A percentile compares a stretch with the other conserved stretches of the same genome.
These are phyloP conservation scores for Scopulariopsis brevicaulis DNA, from an alignment of 2,329 filamentous ascomycete species.

Conservation along the genomic window DNA sequence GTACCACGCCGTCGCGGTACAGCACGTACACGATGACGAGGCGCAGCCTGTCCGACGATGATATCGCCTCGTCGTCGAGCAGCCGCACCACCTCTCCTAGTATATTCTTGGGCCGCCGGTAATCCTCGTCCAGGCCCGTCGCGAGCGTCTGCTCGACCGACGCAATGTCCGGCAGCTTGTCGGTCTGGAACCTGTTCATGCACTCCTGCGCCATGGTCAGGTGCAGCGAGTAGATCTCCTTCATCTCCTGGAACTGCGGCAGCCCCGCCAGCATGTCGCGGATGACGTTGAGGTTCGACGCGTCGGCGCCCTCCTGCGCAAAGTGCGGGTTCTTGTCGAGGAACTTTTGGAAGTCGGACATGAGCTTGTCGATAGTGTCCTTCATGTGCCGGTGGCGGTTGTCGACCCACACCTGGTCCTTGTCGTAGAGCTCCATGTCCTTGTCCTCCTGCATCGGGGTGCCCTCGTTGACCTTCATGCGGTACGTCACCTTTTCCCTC, in stretches of 20 bases:
- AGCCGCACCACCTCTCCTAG: constrained; percentile 76
- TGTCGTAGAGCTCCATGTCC: constrained; percentile 83
- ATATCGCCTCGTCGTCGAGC: constrained; percentile 73
- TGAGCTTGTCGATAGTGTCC: constrained; percentile 88
- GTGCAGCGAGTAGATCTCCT: constrained; percentile 89
- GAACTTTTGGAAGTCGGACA: constrained; percentile 87
- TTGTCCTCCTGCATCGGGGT: constrained; percentile 62
- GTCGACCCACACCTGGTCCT: constrained; percentile 90
- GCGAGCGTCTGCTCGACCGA: constrained; percentile 83
- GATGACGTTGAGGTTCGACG: constrained; percentile 77
- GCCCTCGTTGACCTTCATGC: constrained; percentile 67
- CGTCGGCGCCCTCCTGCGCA: constrained; percentile 57
- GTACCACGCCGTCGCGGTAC: constrained; percentile 74
- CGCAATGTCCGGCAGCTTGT: constrained; percentile 78
- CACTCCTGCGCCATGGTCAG: constrained; percentile 95
- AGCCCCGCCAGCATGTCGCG: constrained; percentile 94
- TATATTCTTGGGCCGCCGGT: constrained; percentile 80
- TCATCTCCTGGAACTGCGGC: constrained; percentile 90
- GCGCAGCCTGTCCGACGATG: constrained; percentile 64
- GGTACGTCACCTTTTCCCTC: constrained; percentile 77
- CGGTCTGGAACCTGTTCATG: constrained; percentile 82
- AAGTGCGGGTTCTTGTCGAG: constrained; percentile 87
- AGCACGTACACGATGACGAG: constrained; percentile 78
- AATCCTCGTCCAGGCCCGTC: constrained; percentile 88
- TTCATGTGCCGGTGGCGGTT: constrained; percentile 97